These are phyloP conservation scores for Telopea speciosissima DNA, from an alignment of 177 flowering plant genomes.

Conservation along the genomic window DNA sequence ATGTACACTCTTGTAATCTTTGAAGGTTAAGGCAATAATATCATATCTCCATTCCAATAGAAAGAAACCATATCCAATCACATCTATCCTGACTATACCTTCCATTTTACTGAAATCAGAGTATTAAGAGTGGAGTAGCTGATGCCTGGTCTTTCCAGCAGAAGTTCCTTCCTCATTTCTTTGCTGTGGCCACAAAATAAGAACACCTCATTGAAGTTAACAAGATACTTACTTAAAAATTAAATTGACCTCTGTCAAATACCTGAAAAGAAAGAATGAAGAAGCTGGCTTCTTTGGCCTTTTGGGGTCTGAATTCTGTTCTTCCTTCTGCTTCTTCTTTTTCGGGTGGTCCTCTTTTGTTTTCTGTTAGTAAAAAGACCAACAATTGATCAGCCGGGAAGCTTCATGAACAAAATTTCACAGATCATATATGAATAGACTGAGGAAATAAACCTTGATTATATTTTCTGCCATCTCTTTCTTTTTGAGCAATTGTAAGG, in stretches of 20 bases:
- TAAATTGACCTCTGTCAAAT: not conserved
- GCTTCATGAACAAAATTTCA: no score
- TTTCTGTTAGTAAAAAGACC: constrained; percentile 34
- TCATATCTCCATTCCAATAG: no score
- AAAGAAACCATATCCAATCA: no score
- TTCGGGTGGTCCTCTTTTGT: constrained; percentile 52
- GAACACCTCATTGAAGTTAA: no score
- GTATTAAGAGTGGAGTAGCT: constrained; percentile 60
- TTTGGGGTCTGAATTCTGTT: constrained; percentile 59
- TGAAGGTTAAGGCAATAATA: no score
- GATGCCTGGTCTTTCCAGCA: constrained; percentile 54
- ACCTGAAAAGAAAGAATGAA: constrained; percentile 80
- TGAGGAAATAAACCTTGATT: constrained; percentile 49
- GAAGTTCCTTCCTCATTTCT: constrained; percentile 58
- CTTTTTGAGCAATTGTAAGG: constrained; percentile 83
- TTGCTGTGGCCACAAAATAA: constrained; percentile 41
- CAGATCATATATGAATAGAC: not conserved
- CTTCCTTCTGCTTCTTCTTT: constrained; percentile 49
- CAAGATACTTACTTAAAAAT: no score
- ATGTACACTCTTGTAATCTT: no score
- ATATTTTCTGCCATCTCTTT: constrained; percentile 80
- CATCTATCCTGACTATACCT: constrained; percentile 19
- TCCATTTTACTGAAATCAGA: constrained; percentile 87
- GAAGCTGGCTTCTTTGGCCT: constrained; percentile 88
- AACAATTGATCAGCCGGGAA: not conserved